A percentile compares a stretch with the other conserved stretches of the same genome.
Conservation (phyloP, 2,329 filamentous ascomycete species). For the Claviceps capensis region DNA sequence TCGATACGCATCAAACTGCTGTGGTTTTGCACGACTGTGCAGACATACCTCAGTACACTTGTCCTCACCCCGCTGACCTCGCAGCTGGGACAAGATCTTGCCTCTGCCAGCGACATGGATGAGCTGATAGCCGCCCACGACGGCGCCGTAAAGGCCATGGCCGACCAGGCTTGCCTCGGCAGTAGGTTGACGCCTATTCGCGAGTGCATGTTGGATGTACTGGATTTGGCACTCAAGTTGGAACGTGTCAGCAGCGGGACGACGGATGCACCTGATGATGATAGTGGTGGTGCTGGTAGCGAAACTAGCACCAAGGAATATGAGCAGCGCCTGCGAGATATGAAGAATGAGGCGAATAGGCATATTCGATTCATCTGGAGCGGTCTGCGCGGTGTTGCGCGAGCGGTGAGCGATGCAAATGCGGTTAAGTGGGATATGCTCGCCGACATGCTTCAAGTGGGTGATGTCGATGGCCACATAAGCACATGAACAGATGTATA, state of each 20-base stretch:
- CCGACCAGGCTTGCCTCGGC: slow-evolving; percentile 57
- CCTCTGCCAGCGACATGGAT: slow-evolving; percentile 58
- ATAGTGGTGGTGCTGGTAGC: slow-evolving; percentile 7
- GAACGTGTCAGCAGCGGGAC: slow-evolving; percentile 38
- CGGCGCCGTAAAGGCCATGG: slow-evolving; percentile 45
- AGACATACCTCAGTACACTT: slow-evolving; percentile 62
- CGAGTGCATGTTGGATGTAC: slow-evolving; percentile 56
- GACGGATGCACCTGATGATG: slow-evolving; percentile 9
- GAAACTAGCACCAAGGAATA: slow-evolving; percentile 24
- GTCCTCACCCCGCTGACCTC: slow-evolving; percentile 50
- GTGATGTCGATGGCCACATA: slow-evolving; percentile 9
- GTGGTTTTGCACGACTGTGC: slow-evolving; percentile 64
- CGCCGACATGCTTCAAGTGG: slow-evolving; percentile 61
- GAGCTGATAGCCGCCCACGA: slow-evolving; percentile 62
- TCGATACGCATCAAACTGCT: slow-evolving; percentile 54
- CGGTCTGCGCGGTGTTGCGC: slow-evolving; percentile 60
- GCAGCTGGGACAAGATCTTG: slow-evolving; percentile 43
- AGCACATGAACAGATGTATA: neutral
- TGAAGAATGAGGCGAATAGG: slow-evolving; percentile 50
- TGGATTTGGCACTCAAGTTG: slow-evolving; percentile 62
- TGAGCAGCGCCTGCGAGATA: slow-evolving; percentile 36
- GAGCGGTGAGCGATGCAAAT: slow-evolving; percentile 51
- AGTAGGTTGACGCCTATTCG: slow-evolving; percentile 55
- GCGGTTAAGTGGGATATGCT: slow-evolving; percentile 62
- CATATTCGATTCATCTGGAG: slow-evolving; percentile 57